Evolutionary conservation across 371 early-diverging fungal species (phyloP), one percentile per base, ranked within the genome.

Genomic region (Lichtheimia corymbifera): DNA sequence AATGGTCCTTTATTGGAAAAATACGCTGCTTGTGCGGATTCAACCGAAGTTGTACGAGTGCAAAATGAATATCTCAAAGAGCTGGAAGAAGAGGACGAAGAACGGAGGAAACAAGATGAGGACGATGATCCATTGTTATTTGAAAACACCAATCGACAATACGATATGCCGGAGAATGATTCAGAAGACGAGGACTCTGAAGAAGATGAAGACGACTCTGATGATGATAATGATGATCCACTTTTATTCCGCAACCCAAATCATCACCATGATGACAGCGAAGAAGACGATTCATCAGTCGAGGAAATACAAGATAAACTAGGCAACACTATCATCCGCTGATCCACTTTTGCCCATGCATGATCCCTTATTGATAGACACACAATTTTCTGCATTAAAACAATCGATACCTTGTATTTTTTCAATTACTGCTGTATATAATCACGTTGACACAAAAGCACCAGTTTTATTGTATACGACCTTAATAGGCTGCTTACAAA

Each of bases 21-120:
- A 51, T 99, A 99, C 73, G 78, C 88, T 0, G 76, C 86, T 60
- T 99, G 99, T 86, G 86, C 80, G 41, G 91, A 91, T 66, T 89
- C 94, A 4, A 73, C 85, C 5, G 94, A 93, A 54, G 90, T 99
- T 1, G 85, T 97, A 30, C 73, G 80, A 51, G 90, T 85, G 2
- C 97, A 98, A 68, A 92, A 91, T 55, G 85, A 90, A 67, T 96
- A 87, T 70, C 70, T 93, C 27, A 80, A 83, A 11, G 79, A 83
- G 71, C 73, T 90, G 40, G 87, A 80, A 54, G 77, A 80, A 47
- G 78, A 86, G 28, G 72, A 67, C 17, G 67, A 75, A 52, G 60
- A 63, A 28, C 73, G 55, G 45, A 50, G 59, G 73, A 45, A 52
- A 62, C 35, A 52, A n/a, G 56, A 52, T 2, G 55, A 66, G 22